A percentile compares a stretch with the other conserved stretches of the same genome.
These are phyloP conservation scores for Tephrocybe rancida DNA, from an alignment of 768 basidiomycete genomes.

Conservation along the genomic window DNA sequence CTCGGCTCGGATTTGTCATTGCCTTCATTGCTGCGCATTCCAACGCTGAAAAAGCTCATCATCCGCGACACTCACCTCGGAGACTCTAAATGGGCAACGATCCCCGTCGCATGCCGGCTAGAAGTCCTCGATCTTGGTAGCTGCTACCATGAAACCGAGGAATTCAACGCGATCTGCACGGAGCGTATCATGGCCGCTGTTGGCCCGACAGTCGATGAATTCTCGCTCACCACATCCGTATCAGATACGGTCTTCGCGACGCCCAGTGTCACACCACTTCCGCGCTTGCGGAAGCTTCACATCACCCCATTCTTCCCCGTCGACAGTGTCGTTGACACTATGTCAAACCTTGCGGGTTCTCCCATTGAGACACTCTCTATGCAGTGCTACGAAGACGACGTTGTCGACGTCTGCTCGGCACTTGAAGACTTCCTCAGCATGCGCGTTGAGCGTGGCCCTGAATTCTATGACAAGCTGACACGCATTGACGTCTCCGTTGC, in stretches of 20 bases:
- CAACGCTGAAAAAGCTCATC: constrained; percentile 59
- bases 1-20: constrained; percentile 61
- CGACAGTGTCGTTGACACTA: constrained; percentile 60
- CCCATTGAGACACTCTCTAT: constrained; percentile 61
- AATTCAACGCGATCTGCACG: constrained; percentile 55
- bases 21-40: constrained; percentile 66
- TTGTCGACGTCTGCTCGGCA: constrained; percentile 60
- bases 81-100: constrained; percentile 56
- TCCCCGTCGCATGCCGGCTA: constrained; percentile 52
- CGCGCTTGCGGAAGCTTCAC: constrained; percentile 54
- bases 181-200: constrained; percentile 65
- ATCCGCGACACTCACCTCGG: constrained; percentile 76
- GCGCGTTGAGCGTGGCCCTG: constrained; percentile 48
- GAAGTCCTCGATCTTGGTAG: constrained; percentile 59
- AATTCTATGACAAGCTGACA: constrained; percentile 51
- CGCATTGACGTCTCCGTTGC: constrained; percentile 52
- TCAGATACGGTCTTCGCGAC: constrained; percentile 45
- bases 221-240: constrained; percentile 52
- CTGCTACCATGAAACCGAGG: constrained; percentile 55
- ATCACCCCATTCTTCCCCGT: constrained; percentile 65
- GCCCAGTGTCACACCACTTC: constrained; percentile 45
- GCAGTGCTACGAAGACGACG: constrained; percentile 64
- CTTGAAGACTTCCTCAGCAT: constrained; percentile 58
- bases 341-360: constrained; percentile 57
- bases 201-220: constrained; percentile 55